Percentiles rank a stretch among this genome's conserved stretches.
Evolutionary conservation across 495 filamentous ascomycete species (phyloP).

Genomic region (Letharia columbiana): DNA sequence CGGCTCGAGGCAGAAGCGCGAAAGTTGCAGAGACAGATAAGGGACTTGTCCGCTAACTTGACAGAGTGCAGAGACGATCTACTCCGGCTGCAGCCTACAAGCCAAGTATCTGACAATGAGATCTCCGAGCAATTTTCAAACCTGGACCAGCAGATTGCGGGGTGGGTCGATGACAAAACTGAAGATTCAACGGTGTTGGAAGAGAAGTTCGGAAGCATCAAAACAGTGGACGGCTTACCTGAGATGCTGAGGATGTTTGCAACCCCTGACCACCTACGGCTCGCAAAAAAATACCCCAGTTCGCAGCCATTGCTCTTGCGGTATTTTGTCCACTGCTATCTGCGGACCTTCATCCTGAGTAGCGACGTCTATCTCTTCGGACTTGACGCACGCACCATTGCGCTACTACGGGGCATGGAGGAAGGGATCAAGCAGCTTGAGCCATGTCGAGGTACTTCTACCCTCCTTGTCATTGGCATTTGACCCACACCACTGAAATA

Average conservation of each 20-base stretch:
- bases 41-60: conserved; percentile 18
- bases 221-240: conserved; percentile 15
- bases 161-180: conserved; percentile 23
- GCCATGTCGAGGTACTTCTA: conserved; percentile 17
- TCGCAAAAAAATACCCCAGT: conserved; percentile 18
- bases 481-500: background rate
- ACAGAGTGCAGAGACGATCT: conserved; percentile 25
- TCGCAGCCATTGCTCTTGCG: conserved; percentile 22
- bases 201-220: conserved; percentile 14
- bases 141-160: conserved; percentile 19
- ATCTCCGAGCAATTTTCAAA: conserved; percentile 20
- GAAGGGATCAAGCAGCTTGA: conserved; percentile 21
- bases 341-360: conserved; percentile 16
- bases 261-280: conserved; percentile 7
- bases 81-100: conserved; percentile 21
- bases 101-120: conserved; percentile 23
- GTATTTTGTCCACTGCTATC: conserved; percentile 20
- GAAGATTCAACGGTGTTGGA: conserved; percentile 21
- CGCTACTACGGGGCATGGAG: conserved; percentile 19
- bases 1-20: conserved; percentile 11
- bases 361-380: conserved; percentile 23
- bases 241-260: conserved; percentile 14
- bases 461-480: no score
- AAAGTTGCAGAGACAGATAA: conserved; percentile 20
- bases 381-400: conserved; percentile 16